phyloP scores from a whole-genome alignment of 768 basidiomycete genomes.

The Clathrus columnatus region DNA sequence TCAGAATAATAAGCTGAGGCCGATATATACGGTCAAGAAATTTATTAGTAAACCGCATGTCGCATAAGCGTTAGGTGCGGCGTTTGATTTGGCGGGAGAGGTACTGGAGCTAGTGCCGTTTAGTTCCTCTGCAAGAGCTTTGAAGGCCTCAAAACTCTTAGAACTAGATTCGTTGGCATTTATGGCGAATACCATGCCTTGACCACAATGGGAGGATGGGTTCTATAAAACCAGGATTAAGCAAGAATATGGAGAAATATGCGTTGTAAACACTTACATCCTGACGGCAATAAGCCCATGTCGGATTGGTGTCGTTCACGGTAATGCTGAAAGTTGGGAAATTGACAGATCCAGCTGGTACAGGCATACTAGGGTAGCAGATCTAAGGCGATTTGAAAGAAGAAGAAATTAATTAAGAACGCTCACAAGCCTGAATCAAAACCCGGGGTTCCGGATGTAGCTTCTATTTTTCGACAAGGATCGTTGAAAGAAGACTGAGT shows the following conservation, averaged over 20 bases:
- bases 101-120: slow-evolving; percentile 31
- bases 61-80: too few relatives aligned
- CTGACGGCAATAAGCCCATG: slow-evolving; percentile 15
- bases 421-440: slow-evolving; percentile 48
- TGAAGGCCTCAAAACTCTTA: slow-evolving; percentile 47
- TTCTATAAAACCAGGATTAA: slow-evolving; percentile 52
- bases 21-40: too few relatives aligned
- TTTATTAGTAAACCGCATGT: too few relatives aligned
- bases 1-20: too few relatives aligned
- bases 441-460: slow-evolving; percentile 29
- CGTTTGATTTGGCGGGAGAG: too few relatives aligned
- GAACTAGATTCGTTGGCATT: slow-evolving; percentile 44
- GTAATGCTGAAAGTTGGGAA: slow-evolving; percentile 46
- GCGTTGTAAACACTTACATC: background rate
- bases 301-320: slow-evolving; percentile 35
- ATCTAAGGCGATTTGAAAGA: background rate
- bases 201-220: slow-evolving; percentile 41
- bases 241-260: slow-evolving; percentile 26
- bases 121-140: slow-evolving; percentile 33
- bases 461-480: slow-evolving; percentile 27
- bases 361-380: slow-evolving; percentile 32
- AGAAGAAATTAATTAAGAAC: background rate
- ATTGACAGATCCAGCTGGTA: slow-evolving; percentile 31
- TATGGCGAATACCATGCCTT: slow-evolving; percentile 52
- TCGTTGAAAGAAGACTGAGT: slow-evolving; percentile 23